Conservation (phyloP, 116 monocot genomes). For the Iris pallida region DNA sequence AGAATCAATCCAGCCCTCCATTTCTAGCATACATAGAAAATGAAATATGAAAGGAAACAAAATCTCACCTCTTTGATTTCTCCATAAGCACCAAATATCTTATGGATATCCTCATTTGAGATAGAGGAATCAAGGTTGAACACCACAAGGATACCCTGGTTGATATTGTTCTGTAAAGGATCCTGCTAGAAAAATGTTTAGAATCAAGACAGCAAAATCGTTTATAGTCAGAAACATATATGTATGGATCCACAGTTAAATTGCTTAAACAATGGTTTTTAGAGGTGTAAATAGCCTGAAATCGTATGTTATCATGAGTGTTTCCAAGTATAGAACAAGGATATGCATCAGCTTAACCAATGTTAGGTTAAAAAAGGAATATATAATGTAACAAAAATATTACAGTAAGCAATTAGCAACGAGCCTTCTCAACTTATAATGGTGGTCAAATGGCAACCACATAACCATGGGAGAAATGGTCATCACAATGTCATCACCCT, state of each 20-base stretch:
- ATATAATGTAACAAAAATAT: too few relatives aligned
- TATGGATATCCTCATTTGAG: slow-evolving; percentile 57
- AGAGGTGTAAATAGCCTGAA: too few relatives aligned
- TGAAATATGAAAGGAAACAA: neutral
- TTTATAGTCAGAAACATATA: neutral
- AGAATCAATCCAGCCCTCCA: neutral
- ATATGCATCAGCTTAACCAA: neutral
- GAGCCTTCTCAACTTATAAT: too few relatives aligned
- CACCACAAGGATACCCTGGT: slow-evolving; percentile 51
- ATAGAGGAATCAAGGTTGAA: slow-evolving; percentile 63
- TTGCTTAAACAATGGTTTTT: too few relatives aligned
- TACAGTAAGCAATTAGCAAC: too few relatives aligned
- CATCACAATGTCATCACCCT: too few relatives aligned
- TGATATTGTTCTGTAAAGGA: slow-evolving; percentile 45
- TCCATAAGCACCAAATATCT: slow-evolving; percentile 72
- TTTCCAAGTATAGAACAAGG: neutral
- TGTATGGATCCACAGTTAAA: too few relatives aligned
- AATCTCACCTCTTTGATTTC: slow-evolving; percentile 74
- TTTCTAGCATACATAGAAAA: neutral
- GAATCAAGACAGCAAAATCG: neutral
- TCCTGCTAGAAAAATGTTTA: slow-evolving; percentile 29
- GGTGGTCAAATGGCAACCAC: too few relatives aligned
- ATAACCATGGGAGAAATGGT: too few relatives aligned
- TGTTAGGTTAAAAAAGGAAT: neutral
- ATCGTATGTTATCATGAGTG: too few relatives aligned